Base-by-base conservation (phyloP, 805 yeast species). In the Candida yuanshanica region DNA sequence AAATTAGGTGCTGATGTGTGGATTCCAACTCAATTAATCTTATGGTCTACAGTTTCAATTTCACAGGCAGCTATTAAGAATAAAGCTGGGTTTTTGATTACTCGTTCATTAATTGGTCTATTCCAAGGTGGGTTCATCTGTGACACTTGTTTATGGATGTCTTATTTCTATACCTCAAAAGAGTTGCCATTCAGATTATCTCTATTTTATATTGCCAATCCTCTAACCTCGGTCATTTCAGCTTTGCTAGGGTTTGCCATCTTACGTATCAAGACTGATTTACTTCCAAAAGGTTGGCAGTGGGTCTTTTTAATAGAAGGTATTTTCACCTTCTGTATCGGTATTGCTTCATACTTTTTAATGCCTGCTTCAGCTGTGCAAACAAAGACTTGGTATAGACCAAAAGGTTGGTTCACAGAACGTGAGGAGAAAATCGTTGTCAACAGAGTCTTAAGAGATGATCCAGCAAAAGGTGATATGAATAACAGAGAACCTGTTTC, bases 41-140 rank as follows among this genome's bases (percentile, higher is more conserved):
- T 68, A 1, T 81, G 87, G 87, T 69, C 77, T 37, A 45, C 72
- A 8, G 78, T 80, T 13, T 74, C 82, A 4, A 60, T 74, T 33
- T 59, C 63, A 35, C 86, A 81, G 55, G 70, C 70, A 33, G 65
- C 64, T 14, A 58, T 80, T 42, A 59, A 48, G 2, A 59, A 59
- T 33, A 66, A 59, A 43, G 52, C 65, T 1, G 68, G 75, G 0
- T 79, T 76, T 46, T 65, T 60, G 42, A 65, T 63, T 9, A 68
- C 77, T 5, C 63, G 85, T 45, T 72, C 73, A 0, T 62, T 77
- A 5, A 52, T 79, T 33, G 87, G 83, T 2, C 51, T 71, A 4
- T 56, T 75, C n/a, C 81, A 81, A 56, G 87, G 87, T 42, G 87
- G 88, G 0, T 80, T 80, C 44, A 80, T 83, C 40, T 81, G 83